Evolutionary conservation across 1,284 basidiomycete genomes (phyloP).

Genomic region (Quambalaria eucalypti): DNA sequence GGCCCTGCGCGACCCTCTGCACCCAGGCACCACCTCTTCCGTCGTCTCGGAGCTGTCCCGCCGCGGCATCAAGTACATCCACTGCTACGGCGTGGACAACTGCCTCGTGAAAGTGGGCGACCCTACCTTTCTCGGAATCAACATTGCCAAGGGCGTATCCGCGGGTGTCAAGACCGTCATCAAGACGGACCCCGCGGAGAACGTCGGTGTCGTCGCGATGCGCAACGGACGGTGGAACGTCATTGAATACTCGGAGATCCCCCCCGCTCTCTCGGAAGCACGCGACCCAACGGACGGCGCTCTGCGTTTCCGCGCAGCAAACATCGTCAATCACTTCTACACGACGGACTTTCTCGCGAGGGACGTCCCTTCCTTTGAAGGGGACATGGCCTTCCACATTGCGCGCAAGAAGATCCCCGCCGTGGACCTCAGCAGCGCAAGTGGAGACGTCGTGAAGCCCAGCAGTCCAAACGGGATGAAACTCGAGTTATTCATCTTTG

Average conservation of each 20-base stretch:
- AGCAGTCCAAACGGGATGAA: conserved; percentile 95
- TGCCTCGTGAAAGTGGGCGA: conserved; percentile 96
- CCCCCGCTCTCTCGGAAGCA: conserved; percentile 70
- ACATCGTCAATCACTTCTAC: conserved; percentile 99
- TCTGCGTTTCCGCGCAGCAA: conserved; percentile 83
- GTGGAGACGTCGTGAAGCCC: conserved; percentile 65
- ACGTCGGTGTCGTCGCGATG: conserved; percentile 85
- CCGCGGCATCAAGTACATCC: conserved; percentile 77
- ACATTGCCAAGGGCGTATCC: conserved; percentile 72
- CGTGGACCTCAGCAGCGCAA: conserved; percentile 53
- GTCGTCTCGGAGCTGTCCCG: conserved; percentile 73
- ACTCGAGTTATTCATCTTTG: conserved; percentile 96
- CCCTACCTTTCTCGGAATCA: conserved; percentile 89
- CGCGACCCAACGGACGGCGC: conserved; percentile 57
- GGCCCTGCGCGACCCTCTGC: conserved; percentile 71
- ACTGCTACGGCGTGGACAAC: conserved; percentile 97
- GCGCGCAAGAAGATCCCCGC: conserved; percentile 94
- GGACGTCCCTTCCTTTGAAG: conserved; percentile 69
- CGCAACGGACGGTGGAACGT: conserved; percentile 76
- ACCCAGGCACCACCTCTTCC: conserved; percentile 56
- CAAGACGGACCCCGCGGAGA: conserved; percentile 75
- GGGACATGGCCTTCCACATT: conserved; percentile 88
- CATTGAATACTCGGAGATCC: conserved; percentile 96
- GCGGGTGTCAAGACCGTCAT: conserved; percentile 95
- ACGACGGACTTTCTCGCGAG: conserved; percentile 73